Evolutionary conservation across 345 rosid species (phyloP), one percentile per base, ranked within the genome.

Genomic region (Brassica cretica): DNA sequence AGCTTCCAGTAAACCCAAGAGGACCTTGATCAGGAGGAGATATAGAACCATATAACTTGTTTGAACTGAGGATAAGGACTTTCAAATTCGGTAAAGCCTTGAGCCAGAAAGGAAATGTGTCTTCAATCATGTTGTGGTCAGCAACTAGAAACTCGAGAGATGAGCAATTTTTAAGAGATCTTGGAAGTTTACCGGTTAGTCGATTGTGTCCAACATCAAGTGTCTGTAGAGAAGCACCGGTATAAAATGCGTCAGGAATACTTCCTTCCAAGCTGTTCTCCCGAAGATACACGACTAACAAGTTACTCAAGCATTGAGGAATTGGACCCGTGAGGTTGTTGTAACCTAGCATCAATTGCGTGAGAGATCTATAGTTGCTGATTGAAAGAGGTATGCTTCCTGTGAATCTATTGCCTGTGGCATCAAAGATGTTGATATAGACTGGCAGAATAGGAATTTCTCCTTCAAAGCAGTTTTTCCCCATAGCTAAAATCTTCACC

Each of bases 81-180:
- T 65, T 7, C 71, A 75, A 16, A 11, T 39, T 12, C 0, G 72
- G 67, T 39, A 39, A 11, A 15, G 44, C 66, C 44, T 39, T 58
- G 15, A 75, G 72, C 78, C 72, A 75, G 0, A 75, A 66, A 1
- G 71, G 71, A 35, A 74, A 74, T 4, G 0, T 14, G 5, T 65
- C 77, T 66, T 58, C 0, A 9, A 75, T 16, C 39, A 0, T 29
- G 18, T 76, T 76, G 53, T 76, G 0, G 1, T 5, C 15, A 8
- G 44, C 8, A 1, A 0, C 14, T 24, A 76, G 51, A 68, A 59
- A 11, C 68, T 0, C 0, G 0, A 76, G 24, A 41, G 56, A 76
- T 0, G 55, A 32, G 2, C 80, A 69, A 4, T 69, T 69, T 2
- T n/a, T 0, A n/a, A 76, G 74, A 46, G 75, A 76, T 4, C 70